Evolutionary conservation across 2,329 filamentous ascomycete species (phyloP), one percentile per base, ranked within the genome.

Genomic region (Fusarium acutatum): DNA sequence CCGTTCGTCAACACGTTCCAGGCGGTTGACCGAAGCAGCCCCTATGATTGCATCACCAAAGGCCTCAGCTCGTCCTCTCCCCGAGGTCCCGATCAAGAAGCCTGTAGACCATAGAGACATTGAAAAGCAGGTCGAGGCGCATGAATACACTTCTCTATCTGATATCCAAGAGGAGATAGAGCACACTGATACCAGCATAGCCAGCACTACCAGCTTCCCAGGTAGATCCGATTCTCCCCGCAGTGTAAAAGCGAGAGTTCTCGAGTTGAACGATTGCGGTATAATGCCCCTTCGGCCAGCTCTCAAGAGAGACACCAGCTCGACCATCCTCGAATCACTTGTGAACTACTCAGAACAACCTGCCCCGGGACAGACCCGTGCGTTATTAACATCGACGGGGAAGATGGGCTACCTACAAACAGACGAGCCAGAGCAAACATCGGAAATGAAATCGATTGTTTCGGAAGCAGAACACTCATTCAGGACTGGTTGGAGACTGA

Each of bases 151-250:
- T 37, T 53, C 69, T 13, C 69, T 77, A 9, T 72, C 76, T 35
- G 71, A 64, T 26, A 78, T 78, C 22, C 70, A 73, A 28, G 76
- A 78, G 56, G 73, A 75, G 35, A 47, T 60, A 24, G 72, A 74
- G n/a, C 54, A 69, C 14, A 46, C 60, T 13, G 71, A 72, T 34
- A 54, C 64, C 44, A 67, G 64, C 38, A 65, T 60, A 18, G 63
- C 47, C 30, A 58, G 41, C n/a, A 64, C 71, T 17, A 63, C 47
- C 38, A 60, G 38, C 26, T 64, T 73, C 9, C 64, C 53, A 24
- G 44, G 53, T 11, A 62, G 44, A 49, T 60, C 62, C 20, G 66
- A 69, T 32, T 69, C 67, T n/a, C 52, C 60, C 53, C 62, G 26
- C 8, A 32, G 43, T 17, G 17, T 24, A 14, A 58, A 64, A 15